A percentile compares a stretch with the other conserved stretches of the same genome.
Evolutionary conservation across 2,329 filamentous ascomycete genomes (phyloP).

Genomic region (Diaporthe destruens): DNA sequence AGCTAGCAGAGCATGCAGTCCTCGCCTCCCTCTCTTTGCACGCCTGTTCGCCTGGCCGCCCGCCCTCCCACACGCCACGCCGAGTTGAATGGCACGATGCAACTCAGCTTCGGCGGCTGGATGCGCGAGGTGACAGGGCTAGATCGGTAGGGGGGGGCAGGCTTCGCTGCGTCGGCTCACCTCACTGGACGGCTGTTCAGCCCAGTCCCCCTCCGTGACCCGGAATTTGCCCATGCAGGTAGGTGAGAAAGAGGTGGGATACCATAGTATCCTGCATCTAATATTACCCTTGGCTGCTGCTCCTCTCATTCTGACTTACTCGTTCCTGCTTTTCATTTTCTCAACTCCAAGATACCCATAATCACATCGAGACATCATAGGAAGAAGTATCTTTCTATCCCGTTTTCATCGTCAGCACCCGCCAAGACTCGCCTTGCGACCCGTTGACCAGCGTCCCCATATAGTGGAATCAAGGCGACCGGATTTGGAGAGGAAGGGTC

Average conservation of each 20-base stretch:
- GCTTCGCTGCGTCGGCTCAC: background rate
- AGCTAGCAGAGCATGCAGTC: background rate
- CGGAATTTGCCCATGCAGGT: slow-evolving; percentile 16
- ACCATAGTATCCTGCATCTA: slow-evolving; percentile 33
- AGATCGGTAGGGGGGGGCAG: slow-evolving; percentile 7
- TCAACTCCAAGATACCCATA: slow-evolving; percentile 24
- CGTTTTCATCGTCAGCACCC: background rate
- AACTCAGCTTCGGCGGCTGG: slow-evolving; percentile 34
- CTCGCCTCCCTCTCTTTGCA: background rate
- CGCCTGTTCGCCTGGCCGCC: background rate
- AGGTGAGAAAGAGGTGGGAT: slow-evolving; percentile 36
- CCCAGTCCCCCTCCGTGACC: slow-evolving; percentile 2
- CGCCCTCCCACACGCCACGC: background rate
- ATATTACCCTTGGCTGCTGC: slow-evolving; percentile 41
- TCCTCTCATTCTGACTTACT: slow-evolving; percentile 12
- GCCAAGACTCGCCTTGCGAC: background rate
- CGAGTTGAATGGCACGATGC: slow-evolving; percentile 34
- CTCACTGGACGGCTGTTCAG: slow-evolving; percentile 16
- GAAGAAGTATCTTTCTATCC: slow-evolving; percentile 23
- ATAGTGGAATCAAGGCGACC: background rate
- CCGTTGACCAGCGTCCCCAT: background rate
- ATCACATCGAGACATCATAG: slow-evolving; percentile 8
- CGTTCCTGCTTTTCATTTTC: slow-evolving; percentile 20
- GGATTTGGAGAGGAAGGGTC: background rate
- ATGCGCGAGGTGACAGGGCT: slow-evolving; percentile 32